phyloP scores from a whole-genome alignment of 1,139 yeast species.

The Geotrichum carabidarum region DNA sequence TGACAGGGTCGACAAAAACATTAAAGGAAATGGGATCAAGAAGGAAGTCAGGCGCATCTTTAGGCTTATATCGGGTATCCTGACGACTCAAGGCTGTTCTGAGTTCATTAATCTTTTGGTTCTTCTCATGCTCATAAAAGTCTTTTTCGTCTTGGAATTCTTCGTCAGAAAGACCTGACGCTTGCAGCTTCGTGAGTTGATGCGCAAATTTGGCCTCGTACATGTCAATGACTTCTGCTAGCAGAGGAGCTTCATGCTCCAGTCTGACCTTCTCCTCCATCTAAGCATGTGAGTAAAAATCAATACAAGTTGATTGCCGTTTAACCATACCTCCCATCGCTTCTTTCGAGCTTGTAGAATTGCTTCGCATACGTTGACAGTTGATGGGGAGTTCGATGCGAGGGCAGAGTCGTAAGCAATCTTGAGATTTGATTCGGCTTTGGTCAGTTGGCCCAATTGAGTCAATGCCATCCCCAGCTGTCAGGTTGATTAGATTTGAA shows the following conservation, averaged over 20 bases:
- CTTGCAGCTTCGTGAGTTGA: conserved; percentile 24
- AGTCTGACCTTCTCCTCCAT: conserved; percentile 27
- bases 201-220: conserved; percentile 29
- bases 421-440: conserved; percentile 34
- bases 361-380: conserved; percentile 31
- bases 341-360: conserved; percentile 33
- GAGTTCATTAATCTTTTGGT: conserved; percentile 32
- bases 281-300: neutral
- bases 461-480: conserved; percentile 32
- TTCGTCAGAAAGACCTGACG: conserved; percentile 18
- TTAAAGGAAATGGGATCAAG: conserved; percentile 48
- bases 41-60: conserved; percentile 39
- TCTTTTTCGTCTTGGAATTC: conserved; percentile 30
- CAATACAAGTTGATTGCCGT: neutral
- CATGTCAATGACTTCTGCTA: conserved; percentile 31
- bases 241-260: conserved; percentile 30
- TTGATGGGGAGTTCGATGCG: conserved; percentile 28
- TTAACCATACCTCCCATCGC: conserved; percentile 20
- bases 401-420: conserved; percentile 37
- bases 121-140: conserved; percentile 28
- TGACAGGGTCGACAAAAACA: conserved; percentile 45
- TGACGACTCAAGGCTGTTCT: conserved; percentile 32
- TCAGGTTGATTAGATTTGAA: neutral
- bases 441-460: conserved; percentile 30
- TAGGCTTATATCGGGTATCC: conserved; percentile 19